Evolutionary conservation across 345 rosid species (phyloP), one percentile per base, ranked within the genome.

Genomic region (Salix udensis): DNA sequence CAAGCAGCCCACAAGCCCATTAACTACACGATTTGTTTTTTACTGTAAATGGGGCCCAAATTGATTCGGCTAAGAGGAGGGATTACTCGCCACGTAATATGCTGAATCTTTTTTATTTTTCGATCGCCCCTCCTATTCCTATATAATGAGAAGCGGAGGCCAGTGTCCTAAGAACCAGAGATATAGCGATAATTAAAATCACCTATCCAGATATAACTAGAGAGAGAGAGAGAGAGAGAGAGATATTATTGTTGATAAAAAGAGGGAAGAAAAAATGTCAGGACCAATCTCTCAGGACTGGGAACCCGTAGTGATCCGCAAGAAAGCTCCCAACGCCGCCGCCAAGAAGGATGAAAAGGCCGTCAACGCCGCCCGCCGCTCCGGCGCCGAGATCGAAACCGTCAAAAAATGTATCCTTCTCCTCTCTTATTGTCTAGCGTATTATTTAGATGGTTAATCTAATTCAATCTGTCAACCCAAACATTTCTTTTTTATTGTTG

Each of bases 311-410:
- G 84, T 77, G 4, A 74, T 81, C 81, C 84, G 84, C 65, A 77
- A 81, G 80, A 81, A 81, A 16, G 84, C 84, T 21, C 84, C 84
- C 15, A 77, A 58, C 65, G 78, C 84, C 73, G 84, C 84, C 28
- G 68, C 78, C n/a, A 81, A 74, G 78, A 81, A 81, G 76, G 81
- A 81, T 9, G 84, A 81, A 73, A 77, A 81, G 65, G 76, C 62
- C 26, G 84, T 81, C 65, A 81, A 81, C 78, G 84, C 84, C 24
- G 81, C 84, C 30, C 78, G 84, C 58, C 78, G 81, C 48, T 46
- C 84, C 68, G 81, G 84, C 8, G 84, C 76, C 15, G 84, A 81
- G 78, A 81, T 81, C 70, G 81, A 81, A 69, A 73, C 81, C 69
- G 0, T 81, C 2, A 81, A 66, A 48, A 81, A 81, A 65, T 78